phyloP scores from a whole-genome alignment of 805 yeast genomes.

The Nakazawaea laoshanensis region DNA sequence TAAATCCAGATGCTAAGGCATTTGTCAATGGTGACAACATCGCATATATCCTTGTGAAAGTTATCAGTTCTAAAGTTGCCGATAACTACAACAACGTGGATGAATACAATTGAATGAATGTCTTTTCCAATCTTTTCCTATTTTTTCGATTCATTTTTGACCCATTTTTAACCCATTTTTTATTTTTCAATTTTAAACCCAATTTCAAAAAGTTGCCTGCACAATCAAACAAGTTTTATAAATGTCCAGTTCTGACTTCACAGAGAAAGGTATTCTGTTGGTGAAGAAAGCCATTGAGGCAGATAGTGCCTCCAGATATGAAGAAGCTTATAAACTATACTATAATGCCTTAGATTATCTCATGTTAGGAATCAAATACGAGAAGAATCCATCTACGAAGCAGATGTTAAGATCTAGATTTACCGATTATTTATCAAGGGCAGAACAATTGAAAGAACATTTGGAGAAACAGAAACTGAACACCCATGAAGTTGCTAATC shows the following conservation, averaged over 20 bases:
- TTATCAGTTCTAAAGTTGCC: slow-evolving; percentile 67
- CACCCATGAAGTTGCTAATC: slow-evolving; percentile 39
- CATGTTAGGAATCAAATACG: slow-evolving; percentile 92
- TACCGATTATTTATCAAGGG: slow-evolving; percentile 85
- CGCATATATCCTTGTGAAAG: slow-evolving; percentile 56
- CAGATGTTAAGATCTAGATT: slow-evolving; percentile 83
- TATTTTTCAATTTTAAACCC: too few species aligned
- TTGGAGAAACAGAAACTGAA: slow-evolving; percentile 52
- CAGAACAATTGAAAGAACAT: slow-evolving; percentile 89
- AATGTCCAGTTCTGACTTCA: slow-evolving; percentile 53
- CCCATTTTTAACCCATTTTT: too few species aligned
- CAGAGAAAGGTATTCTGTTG: slow-evolving; percentile 89
- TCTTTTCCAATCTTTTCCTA: too few species aligned
- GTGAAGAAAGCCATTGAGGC: slow-evolving; percentile 94
- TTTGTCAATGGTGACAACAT: slow-evolving; percentile 59
- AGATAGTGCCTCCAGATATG: slow-evolving; percentile 82
- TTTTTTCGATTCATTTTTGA: too few species aligned
- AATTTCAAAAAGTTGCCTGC: background rate
- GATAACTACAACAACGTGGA: slow-evolving; percentile 61
- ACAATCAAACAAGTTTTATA: background rate
- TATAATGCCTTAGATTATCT: slow-evolving; percentile 90
- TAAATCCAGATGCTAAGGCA: slow-evolving; percentile 60
- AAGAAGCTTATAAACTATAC: slow-evolving; percentile 89
- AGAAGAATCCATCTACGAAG: slow-evolving; percentile 83
- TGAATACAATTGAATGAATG: slow-evolving; percentile 13